Conservation (phyloP, 352 stramenopile species). For the Albugo laibachii region DNA sequence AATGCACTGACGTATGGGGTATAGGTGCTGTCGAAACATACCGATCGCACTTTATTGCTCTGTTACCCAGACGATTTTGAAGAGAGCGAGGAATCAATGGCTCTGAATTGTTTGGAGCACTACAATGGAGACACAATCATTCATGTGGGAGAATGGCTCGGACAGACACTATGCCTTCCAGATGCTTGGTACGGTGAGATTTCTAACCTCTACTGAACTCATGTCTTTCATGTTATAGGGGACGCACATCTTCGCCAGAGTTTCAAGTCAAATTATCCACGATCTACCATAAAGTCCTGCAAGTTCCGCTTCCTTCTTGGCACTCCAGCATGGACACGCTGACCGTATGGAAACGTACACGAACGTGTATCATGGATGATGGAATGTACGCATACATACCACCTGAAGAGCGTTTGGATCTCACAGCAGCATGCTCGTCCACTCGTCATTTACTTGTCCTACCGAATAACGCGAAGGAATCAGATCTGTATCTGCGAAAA, state of each 20-base stretch:
- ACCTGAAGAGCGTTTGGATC: conserved; percentile 44
- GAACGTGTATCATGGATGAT: conserved; percentile 74
- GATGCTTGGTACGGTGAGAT: conserved; percentile 42
- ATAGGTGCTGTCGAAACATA: conserved; percentile 47
- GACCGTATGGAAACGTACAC: conserved; percentile 87
- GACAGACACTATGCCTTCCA: conserved; percentile 74
- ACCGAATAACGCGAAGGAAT: too few relatives aligned
- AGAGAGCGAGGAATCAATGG: conserved; percentile 77
- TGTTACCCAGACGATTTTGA: conserved; percentile 90
- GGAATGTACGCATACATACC: conserved; percentile 63
- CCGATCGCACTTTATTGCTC: conserved; percentile 76
- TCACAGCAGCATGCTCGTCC: conserved; percentile 30
- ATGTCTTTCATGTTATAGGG: conserved; percentile 18
- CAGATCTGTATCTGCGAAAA: too few relatives aligned
- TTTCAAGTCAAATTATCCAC: conserved; percentile 82
- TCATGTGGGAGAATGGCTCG: conserved; percentile 86
- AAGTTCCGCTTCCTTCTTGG: conserved; percentile 82
- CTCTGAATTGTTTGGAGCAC: conserved; percentile 73
- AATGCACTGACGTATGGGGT: not conserved
- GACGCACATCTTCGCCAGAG: conserved; percentile 78
- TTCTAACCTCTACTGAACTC: too few relatives aligned
- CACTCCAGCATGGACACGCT: conserved; percentile 84
- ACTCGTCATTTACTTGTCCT: conserved; percentile 35
- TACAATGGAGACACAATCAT: conserved; percentile 85
- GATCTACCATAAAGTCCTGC: conserved; percentile 87